Percentiles rank a stretch among this genome's conserved stretches.
Conservation (phyloP, 331 rosid species). For the Telfairia occidentalis region DNA sequence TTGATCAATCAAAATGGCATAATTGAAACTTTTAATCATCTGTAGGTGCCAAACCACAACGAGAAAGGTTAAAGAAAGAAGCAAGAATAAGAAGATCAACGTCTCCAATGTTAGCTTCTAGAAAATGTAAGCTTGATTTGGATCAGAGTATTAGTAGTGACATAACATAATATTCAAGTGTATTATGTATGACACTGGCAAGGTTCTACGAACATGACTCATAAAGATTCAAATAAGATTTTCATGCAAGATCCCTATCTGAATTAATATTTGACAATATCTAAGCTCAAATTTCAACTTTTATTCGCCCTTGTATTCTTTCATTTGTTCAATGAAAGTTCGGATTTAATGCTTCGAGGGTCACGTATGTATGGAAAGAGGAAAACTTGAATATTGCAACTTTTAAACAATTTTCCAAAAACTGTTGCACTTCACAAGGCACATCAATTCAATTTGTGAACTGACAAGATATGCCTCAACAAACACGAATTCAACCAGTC, state of each 20-base stretch:
- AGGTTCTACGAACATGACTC: conserved; percentile 4
- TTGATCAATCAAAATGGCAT: neutral
- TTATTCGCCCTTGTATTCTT: too few relatives aligned
- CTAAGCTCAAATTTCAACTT: neutral
- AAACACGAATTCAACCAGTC: neutral
- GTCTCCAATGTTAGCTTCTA: neutral
- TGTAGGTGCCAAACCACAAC: neutral
- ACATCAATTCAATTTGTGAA: neutral
- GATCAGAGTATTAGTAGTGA: neutral
- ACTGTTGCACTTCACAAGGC: neutral
- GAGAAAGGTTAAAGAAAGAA: neutral
- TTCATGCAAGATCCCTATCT: neutral
- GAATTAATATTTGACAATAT: neutral
- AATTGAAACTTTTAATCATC: neutral
- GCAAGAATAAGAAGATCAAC: neutral
- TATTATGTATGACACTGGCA: neutral
- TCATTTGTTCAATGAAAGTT: too few relatives aligned
- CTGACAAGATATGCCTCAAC: neutral
- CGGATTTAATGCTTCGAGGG: neutral
- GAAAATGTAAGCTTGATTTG: neutral
- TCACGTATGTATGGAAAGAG: neutral
- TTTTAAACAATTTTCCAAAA: neutral
- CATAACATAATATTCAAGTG: neutral
- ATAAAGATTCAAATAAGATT: neutral
- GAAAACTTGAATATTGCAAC: neutral